phyloP scores from a whole-genome alignment of 2,329 filamentous ascomycete species.

The Fusarium miscanthi region DNA sequence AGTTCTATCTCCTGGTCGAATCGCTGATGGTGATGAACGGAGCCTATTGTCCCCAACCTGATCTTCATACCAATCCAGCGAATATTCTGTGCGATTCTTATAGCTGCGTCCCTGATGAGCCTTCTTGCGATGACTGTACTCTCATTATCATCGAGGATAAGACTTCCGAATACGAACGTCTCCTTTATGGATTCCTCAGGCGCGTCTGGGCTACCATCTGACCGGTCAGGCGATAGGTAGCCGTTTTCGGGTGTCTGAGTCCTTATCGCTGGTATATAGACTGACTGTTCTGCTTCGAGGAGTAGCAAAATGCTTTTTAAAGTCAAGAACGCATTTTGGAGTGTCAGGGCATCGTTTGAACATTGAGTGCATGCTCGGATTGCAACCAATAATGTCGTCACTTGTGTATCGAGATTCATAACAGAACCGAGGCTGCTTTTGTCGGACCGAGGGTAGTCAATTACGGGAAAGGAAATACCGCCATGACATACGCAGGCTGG shows the following conservation, averaged over 20 bases:
- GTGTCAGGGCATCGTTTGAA: not conserved
- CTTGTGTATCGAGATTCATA: not conserved
- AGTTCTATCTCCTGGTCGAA: not conserved
- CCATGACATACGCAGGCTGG: not conserved
- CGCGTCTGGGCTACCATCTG: fast-evolving
- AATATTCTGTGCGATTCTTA: not conserved
- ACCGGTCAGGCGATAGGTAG: fast-evolving
- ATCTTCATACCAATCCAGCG: not conserved
- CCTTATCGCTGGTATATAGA: not conserved
- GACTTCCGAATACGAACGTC: not conserved
- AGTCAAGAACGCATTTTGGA: not conserved
- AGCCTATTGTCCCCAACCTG: not conserved
- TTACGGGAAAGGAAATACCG: not conserved
- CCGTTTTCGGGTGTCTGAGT: not conserved
- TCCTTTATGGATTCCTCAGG: fast-evolving
- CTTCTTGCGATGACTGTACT: not conserved
- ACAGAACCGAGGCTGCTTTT: not conserved
- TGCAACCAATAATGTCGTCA: not conserved
- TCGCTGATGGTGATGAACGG: no score
- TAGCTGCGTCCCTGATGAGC: not conserved
- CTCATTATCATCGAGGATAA: not conserved
- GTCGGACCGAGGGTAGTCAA: fast-evolving
- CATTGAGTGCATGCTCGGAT: not conserved
- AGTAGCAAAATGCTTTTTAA: not conserved
- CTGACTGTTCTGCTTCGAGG: not conserved